Base-by-base conservation (phyloP, 352 stramenopile genomes). In the Pythium utonaiense region DNA sequence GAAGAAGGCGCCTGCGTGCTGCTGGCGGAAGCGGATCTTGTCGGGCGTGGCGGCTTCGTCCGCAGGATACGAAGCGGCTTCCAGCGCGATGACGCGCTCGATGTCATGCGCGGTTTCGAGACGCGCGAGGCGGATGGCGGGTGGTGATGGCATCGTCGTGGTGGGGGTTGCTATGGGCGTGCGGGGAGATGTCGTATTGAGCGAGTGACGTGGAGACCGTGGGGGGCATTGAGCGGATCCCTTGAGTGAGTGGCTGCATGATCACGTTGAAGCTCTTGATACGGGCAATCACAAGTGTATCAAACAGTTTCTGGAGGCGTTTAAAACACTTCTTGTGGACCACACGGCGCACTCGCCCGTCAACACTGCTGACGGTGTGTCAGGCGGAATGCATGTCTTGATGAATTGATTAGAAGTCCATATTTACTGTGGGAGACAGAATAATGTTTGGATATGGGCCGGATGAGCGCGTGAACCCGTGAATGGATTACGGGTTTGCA, bases 1-100 rank as follows among this genome's bases (percentile, higher is more conserved):
- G 63, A 96, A 91, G 58, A 95, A 97, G 6, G 66, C 68, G 28
- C 73, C 71, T 1, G 92, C 91, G 22, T 91, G 72, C 58, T 92
- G 74, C 62, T 95, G 87, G 17, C 91, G 80, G 68, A 93, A 94
- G 57, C 86, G 77, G 36, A 98, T 79, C 25, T 67, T 67, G 38
- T 66, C 80, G 42, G 91, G 83, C 16, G 78, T 90, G 21, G 90
- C 91, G 2, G 85, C 86, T 70, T 98, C 91, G 54, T 97, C 90
- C 16, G 69, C 41, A 0, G 89, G 89, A 63, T 97, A 97, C 5
- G 80, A 88, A 21, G 71, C 69, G 16, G 68, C 55, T 62, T 92
- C 83, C 30, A 92, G 64, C 27, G 70, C 62, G 49, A 66, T 65
- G 56, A 83, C 74, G 51, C 69, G 68, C 45, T 65, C 57, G 48